These are phyloP conservation scores for Dryadomyces quercus-mongolicae DNA, from an alignment of 2,329 filamentous ascomycete species.

Conservation along the genomic window DNA sequence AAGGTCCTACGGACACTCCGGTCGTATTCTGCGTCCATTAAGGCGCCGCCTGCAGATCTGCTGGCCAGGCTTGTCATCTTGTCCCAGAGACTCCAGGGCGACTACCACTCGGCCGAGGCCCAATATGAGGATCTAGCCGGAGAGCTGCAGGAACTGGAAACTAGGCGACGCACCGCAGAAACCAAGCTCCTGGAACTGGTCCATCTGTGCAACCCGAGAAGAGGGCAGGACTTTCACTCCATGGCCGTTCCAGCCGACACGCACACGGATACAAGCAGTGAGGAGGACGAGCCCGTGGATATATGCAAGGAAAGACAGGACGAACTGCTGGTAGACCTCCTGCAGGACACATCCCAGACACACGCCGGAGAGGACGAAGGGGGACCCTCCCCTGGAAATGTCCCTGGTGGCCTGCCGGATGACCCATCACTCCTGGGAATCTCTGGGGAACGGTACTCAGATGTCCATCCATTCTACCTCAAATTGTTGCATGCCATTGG, in stretches of 20 bases:
- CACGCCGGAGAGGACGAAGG: no score
- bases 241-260: not conserved
- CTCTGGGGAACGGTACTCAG: slow-evolving; percentile 14
- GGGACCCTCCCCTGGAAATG: no score
- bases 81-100: not conserved
- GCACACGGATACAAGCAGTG: not conserved
- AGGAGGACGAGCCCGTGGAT: not conserved
- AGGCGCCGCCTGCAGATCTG: not conserved
- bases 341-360: not conserved
- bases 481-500: slow-evolving; percentile 29
- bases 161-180: not conserved
- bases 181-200: not conserved
- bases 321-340: not conserved
- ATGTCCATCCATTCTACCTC: slow-evolving; percentile 34
- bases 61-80: slow-evolving; percentile 1
- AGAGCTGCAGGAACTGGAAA: not conserved
- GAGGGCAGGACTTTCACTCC: not conserved
- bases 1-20: not conserved
- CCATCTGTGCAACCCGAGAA: no score
- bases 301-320: not conserved
- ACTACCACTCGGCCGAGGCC: slow-evolving; percentile 16
- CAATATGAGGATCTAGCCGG: slow-evolving; percentile 23
- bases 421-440: slow-evolving; percentile 17
- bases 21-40: not conserved
- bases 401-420: not conserved